These are phyloP conservation scores for Ciborinia camelliae DNA, from an alignment of 2,329 filamentous ascomycete genomes.

Conservation along the genomic window DNA sequence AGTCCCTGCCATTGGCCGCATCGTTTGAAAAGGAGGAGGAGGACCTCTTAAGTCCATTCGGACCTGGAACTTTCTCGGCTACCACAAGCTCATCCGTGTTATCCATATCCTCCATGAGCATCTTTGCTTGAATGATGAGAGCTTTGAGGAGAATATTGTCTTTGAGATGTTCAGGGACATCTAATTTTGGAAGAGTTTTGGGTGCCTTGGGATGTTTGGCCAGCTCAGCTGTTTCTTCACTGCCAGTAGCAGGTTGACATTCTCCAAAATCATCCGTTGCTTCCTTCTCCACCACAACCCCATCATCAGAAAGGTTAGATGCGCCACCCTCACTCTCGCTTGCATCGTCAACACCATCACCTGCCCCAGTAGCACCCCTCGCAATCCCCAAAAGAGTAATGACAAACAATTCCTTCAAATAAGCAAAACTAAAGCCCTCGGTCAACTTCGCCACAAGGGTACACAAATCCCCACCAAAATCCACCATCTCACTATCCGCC, in stretches of 20 bases:
- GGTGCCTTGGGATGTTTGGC: conserved; percentile 14
- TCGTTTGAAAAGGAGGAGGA: too few species aligned
- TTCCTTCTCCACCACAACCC: conserved; percentile 18
- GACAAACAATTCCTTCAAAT: conserved; percentile 67
- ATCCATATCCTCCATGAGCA: conserved; percentile 33
- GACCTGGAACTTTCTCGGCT: background rate
- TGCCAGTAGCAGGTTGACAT: background rate
- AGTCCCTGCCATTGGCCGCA: background rate
- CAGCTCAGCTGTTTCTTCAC: background rate
- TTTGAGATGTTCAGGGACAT: conserved; percentile 26
- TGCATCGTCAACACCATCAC: conserved; percentile 56
- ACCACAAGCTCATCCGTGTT: conserved; percentile 21
- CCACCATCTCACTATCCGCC: conserved; percentile 51
- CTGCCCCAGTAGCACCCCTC: conserved; percentile 36
- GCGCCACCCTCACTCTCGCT: conserved; percentile 31
- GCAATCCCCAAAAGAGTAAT: conserved; percentile 57
- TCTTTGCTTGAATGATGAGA: conserved; percentile 25
- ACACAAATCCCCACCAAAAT: conserved; percentile 58
- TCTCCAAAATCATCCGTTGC: background rate
- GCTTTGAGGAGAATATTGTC: conserved; percentile 29
- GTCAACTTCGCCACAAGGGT: conserved; percentile 57
- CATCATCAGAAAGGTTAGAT: conserved; percentile 9
- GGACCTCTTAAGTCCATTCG: background rate
- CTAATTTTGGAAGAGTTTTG: conserved; percentile 22
- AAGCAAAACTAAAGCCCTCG: conserved; percentile 63